Percentiles rank a stretch among this genome's conserved stretches.
These are phyloP conservation scores for Spencermartinsiella europaea DNA, from an alignment of 805 yeast genomes.

Conservation along the genomic window DNA sequence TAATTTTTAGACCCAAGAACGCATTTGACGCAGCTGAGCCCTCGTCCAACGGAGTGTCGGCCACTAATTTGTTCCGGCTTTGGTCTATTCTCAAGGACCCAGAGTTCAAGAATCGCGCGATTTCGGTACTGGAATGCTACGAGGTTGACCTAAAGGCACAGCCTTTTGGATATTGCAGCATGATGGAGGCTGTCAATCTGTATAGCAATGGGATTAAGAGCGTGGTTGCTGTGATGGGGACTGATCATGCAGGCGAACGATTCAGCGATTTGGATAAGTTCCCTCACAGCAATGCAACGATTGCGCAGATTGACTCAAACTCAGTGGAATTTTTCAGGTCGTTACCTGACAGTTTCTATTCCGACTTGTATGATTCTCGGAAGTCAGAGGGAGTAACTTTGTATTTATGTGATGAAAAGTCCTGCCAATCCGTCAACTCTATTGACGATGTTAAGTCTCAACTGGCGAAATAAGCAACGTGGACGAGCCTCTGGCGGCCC, in stretches of 20 bases:
- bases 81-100: constrained; percentile 10
- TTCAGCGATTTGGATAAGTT: not conserved
- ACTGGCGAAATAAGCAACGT: too few relatives aligned
- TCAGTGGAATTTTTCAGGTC: constrained; percentile 14
- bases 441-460: not conserved
- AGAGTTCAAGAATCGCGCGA: constrained; percentile 15
- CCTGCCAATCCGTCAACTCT: constrained; percentile 7
- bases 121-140: constrained; percentile 17
- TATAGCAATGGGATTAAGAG: not conserved
- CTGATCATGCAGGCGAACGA: constrained; percentile 5
- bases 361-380: constrained; percentile 12
- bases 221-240: constrained; percentile 7
- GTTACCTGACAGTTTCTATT: constrained; percentile 6
- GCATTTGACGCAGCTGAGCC: constrained; percentile 37
- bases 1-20: constrained; percentile 33
- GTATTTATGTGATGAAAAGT: constrained; percentile 13
- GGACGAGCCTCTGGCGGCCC: too few relatives aligned
- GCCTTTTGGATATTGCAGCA: constrained; percentile 23
- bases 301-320: constrained; percentile 15
- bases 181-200: constrained; percentile 16
- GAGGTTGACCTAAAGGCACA: constrained; percentile 22
- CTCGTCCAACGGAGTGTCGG: constrained; percentile 33
- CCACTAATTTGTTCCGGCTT: constrained; percentile 29
- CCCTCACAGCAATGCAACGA: constrained; percentile 8
- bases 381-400: constrained; percentile 1